Base-by-base conservation (phyloP, 495 filamentous ascomycete genomes). In the Collariella sp. region DNA sequence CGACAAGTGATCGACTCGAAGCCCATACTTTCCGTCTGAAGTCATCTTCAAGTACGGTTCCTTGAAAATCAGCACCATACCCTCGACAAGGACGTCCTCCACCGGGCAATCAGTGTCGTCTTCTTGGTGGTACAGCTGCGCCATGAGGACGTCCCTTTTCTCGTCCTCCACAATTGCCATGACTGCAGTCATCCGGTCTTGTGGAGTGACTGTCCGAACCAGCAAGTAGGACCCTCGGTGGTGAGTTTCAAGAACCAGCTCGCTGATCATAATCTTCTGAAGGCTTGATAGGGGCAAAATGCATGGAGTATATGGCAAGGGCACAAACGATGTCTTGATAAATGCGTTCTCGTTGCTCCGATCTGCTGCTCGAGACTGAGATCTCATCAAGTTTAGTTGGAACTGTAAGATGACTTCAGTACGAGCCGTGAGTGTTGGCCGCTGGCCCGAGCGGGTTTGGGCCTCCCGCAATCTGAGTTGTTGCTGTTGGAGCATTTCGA, bases 11-110 rank as follows among this genome's bases (percentile, higher is more conserved):
- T 82, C 79, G 11, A 81, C 75, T 10, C 77, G 68, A 15, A 82
- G 53, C 3, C 61, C 67, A 59, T 70, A 75, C 2, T 56, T 43
- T 3, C 72, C 72, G 48, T 73, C 57, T 2, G 56, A 58, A 46
- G 61, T 71, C 0, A 60, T 35, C 47, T 75, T 76, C 44, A 76
- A 63, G 58, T 76, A 81, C 3, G 79, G 78, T 52, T 81, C 79
- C 58, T 81, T 81, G 54, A 82, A 53, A 15, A 76, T 47, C 1
- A 74, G 50, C 2, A 77, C 62, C 1, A 44, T 62, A 4, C 70
- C 69, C 16, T 61, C 42, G 2, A 44, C 44, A 2, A 79, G 59
- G 18, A 63, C 60, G 9, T 69, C 49, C 3, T 64, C 52, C 7
- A 16, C 38, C 38, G 12, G 4, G 12, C 38, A 15, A 6, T 7